phyloP scores from a whole-genome alignment of 306 rosid genomes.

The Castanospermum australe region DNA sequence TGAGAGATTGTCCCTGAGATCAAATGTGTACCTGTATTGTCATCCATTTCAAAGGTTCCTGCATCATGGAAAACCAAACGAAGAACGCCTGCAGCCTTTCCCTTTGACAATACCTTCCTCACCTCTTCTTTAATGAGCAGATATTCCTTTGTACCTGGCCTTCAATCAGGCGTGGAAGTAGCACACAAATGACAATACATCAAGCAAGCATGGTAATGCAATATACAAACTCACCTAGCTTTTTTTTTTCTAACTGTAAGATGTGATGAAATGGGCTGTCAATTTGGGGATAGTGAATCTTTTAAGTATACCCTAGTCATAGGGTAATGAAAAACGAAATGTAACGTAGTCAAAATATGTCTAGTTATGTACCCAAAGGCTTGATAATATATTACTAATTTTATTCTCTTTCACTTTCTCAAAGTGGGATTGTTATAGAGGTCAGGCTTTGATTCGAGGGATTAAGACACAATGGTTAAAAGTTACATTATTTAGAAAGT shows the following conservation, averaged over 20 bases:
- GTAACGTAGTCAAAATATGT: too few relatives aligned
- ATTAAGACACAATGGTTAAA: too few relatives aligned
- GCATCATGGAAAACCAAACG: slow-evolving; percentile 95
- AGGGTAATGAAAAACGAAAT: too few relatives aligned
- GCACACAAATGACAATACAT: slow-evolving; percentile 1
- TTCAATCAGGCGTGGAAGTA: slow-evolving; percentile 19
- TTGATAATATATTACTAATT: too few relatives aligned
- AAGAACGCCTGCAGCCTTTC: slow-evolving; percentile 82
- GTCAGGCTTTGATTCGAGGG: too few relatives aligned
- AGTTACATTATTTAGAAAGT: too few relatives aligned
- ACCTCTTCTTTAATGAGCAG: slow-evolving; percentile 65
- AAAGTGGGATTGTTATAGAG: too few relatives aligned
- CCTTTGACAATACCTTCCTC: slow-evolving; percentile 67
- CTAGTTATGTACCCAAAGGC: too few relatives aligned
- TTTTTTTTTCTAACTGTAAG: not conserved
- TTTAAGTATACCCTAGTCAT: too few relatives aligned
- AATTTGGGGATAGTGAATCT: too few relatives aligned
- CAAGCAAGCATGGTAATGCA: not conserved
- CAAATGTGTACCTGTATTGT: slow-evolving; percentile 52
- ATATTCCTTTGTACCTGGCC: slow-evolving; percentile 50
- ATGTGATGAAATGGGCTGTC: too few relatives aligned
- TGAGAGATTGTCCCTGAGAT: slow-evolving; percentile 2
- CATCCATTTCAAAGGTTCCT: slow-evolving; percentile 74
- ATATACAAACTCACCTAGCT: not conserved
- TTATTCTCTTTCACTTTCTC: too few relatives aligned